Conservation (phyloP, 495 filamentous ascomycete genomes). For the Xylaria palmicola region DNA sequence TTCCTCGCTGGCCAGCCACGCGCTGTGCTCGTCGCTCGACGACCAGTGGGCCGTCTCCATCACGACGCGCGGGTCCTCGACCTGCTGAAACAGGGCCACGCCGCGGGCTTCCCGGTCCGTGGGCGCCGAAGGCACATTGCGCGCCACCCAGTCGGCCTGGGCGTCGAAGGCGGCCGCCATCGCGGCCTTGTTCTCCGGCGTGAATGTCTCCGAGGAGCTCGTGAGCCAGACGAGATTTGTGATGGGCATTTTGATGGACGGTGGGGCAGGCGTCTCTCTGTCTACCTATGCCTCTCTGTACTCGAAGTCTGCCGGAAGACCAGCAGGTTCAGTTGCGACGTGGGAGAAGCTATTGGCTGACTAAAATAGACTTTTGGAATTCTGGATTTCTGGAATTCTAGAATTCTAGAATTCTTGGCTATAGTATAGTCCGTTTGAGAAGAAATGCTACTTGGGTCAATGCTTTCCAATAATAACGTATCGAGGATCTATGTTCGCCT, state of each 20-base stretch:
- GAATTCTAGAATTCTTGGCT: not conserved
- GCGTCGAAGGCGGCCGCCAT: conserved; percentile 26
- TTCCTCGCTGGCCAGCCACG: conserved; percentile 46
- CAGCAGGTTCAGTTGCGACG: not conserved
- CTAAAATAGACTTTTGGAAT: not conserved
- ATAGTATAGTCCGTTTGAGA: conserved; percentile 6
- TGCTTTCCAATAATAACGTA: conserved; percentile 7
- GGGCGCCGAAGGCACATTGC: conserved; percentile 27
- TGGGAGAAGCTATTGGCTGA: not conserved
- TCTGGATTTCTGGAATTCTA: not conserved
- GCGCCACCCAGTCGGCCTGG: conserved; percentile 40
- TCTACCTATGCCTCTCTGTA: not conserved
- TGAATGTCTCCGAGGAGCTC: conserved; percentile 26
- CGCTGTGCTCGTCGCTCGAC: conserved; percentile 44
- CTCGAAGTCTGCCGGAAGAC: not conserved
- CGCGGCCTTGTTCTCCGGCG: conserved; percentile 24
- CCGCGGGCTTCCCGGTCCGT: conserved; percentile 23
- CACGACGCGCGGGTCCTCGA: conserved; percentile 47
- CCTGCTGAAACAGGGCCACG: conserved; percentile 39
- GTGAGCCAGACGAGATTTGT: conserved; percentile 55
- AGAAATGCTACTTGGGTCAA: not conserved
- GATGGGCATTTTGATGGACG: conserved; percentile 43
- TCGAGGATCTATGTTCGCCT: not conserved
- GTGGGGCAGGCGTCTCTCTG: not conserved
- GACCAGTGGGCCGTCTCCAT: conserved; percentile 54